These are phyloP conservation scores for Volvox reticuliferus DNA, from an alignment of 139 green algal species.

Conservation along the genomic window DNA sequence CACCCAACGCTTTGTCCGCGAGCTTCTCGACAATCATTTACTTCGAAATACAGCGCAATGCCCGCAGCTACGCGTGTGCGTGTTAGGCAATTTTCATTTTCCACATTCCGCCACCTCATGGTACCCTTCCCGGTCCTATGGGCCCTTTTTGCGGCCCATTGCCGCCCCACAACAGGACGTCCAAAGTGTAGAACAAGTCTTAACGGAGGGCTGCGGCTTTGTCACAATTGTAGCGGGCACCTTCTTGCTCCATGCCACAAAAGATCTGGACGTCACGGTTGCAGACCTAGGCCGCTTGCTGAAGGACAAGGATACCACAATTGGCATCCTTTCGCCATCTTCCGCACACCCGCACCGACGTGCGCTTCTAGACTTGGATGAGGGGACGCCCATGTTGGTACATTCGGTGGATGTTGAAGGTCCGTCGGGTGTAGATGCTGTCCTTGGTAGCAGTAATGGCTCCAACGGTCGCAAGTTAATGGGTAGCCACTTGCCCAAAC, in stretches of 20 bases:
- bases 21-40: no score
- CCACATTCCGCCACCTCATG: no score
- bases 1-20: no score
- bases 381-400: not conserved
- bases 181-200: slow-evolving; percentile 78
- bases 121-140: no score
- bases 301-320: slow-evolving; percentile 42
- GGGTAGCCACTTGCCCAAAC: slow-evolving; percentile 8
- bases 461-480: not conserved
- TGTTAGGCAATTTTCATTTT: no score
- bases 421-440: not conserved
- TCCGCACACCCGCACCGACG: not conserved
- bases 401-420: slow-evolving; percentile 38
- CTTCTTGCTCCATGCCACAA: slow-evolving; percentile 94
- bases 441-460: not conserved
- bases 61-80: no score
- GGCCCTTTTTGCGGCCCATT: no score
- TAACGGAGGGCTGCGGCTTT: slow-evolving; percentile 91
- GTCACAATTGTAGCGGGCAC: slow-evolving; percentile 95
- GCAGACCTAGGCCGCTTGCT: slow-evolving; percentile 28
- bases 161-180: slow-evolving; percentile 63
- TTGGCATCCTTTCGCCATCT: not conserved
- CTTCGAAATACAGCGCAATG: no score
- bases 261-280: slow-evolving; percentile 46
- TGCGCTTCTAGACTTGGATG: not conserved